Evolutionary conservation across 257 asterid genomes (phyloP), one percentile per base, ranked within the genome.

Genomic region (Petrea volubilis): DNA sequence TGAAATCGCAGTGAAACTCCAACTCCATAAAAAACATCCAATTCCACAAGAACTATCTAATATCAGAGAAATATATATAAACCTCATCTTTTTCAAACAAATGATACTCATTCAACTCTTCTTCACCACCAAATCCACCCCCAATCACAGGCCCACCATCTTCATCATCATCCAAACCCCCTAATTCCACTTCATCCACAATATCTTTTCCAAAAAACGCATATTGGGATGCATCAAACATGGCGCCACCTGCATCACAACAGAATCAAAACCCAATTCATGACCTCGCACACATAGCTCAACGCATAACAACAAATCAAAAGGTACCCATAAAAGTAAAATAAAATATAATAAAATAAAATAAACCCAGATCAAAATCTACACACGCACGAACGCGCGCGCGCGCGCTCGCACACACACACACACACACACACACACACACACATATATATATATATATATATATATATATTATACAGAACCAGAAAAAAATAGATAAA

Each of bases 1-100:
- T 17, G 34, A 67, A 41, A 64, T 12, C 59, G 56, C 46, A 24
- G 65, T 1, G 10, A 68, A 38, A 61, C 33, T 18, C 11, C 33
- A 70, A 60, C 46, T 29, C 64, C 65, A 41, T 6, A 59, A 0
- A 36, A 0, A 36, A 62, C 63, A 63, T 6, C 28, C 20, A 28
- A 24, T 20, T 60, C 20, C 60, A 58, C 18, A 31, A 50, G 27
- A 68, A 62, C 4, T 44, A 33, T 59, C 17, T 31, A 34, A 36
- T 24, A 33, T 2, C 11, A 55, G 20, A 15, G 20, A 15, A 71
- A 10, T 23, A 24, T 25, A 38, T n/a, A 20, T 58, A 36, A 20
- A 93, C 98, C 97, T 94, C 98, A 29, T 93, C 95, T 77, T 87
- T 87, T 52, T 88, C 96, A 60, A 93, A 90, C 71, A 93, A 78